phyloP scores from a whole-genome alignment of 495 filamentous ascomycete genomes.

The Podospora sp. region DNA sequence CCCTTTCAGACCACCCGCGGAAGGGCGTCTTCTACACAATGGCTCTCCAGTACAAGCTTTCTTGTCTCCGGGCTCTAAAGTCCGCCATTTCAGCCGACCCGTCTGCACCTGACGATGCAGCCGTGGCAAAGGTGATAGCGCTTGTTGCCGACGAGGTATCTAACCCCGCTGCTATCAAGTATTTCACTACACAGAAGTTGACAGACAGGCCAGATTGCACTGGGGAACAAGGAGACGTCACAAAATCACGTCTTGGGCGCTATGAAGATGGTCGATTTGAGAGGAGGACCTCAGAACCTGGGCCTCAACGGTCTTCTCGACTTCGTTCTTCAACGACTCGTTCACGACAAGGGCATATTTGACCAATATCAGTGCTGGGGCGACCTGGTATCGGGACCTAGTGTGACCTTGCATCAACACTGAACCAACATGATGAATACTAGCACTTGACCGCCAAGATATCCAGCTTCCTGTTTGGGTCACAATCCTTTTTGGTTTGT shows the following conservation, averaged over 20 bases:
- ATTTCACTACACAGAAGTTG: not conserved
- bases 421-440: too few relatives aligned
- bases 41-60: slow-evolving; percentile 19
- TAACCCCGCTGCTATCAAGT: not conserved
- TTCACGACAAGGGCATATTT: slow-evolving; percentile 17
- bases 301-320: slow-evolving; percentile 16
- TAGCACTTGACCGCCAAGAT: not conserved
- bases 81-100: not conserved
- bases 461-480: not conserved
- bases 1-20: not conserved
- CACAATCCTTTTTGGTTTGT: not conserved
- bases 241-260: slow-evolving; percentile 15
- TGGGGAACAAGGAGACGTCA: slow-evolving; percentile 9
- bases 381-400: too few relatives aligned
- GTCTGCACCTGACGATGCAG: not conserved
- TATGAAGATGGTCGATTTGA: slow-evolving; percentile 18
- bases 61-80: slow-evolving; percentile 8
- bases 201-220: slow-evolving; percentile 5
- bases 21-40: slow-evolving; percentile 8
- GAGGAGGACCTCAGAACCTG: slow-evolving; percentile 1
- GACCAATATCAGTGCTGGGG: slow-evolving; percentile 30
- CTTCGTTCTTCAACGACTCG: slow-evolving; percentile 3
- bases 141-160: slow-evolving; percentile 19
- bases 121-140: slow-evolving; percentile 7
- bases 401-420: too few relatives aligned